phyloP scores from a whole-genome alignment of 2,329 filamentous ascomycete species.

The Botrytis elliptica region DNA sequence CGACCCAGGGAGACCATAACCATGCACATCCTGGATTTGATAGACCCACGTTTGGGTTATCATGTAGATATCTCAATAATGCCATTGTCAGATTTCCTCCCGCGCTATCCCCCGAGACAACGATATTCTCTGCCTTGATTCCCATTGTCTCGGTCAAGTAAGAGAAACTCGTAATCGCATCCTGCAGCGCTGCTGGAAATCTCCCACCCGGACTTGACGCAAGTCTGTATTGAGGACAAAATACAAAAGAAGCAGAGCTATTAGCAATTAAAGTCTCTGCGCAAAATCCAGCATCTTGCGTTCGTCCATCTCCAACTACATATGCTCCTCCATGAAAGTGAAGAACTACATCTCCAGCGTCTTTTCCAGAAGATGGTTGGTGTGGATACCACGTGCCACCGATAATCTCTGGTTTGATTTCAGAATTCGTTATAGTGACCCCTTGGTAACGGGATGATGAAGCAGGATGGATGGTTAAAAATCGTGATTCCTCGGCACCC shows the following conservation, averaged over 20 bases:
- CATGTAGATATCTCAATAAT: slow-evolving; percentile 47
- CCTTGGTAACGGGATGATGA: background rate
- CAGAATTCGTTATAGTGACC: background rate
- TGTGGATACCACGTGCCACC: slow-evolving; percentile 39
- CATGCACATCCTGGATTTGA: slow-evolving; percentile 41
- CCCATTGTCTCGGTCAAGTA: slow-evolving; percentile 43
- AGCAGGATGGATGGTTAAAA: background rate
- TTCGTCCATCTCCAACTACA: slow-evolving; percentile 46
- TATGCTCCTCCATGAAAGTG: slow-evolving; percentile 52
- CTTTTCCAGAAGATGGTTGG: background rate
- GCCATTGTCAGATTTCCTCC: slow-evolving; percentile 48
- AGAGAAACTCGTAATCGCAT: slow-evolving; percentile 47
- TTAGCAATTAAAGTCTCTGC: slow-evolving; percentile 41
- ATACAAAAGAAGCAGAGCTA: slow-evolving; percentile 42
- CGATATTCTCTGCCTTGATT: slow-evolving; percentile 44
- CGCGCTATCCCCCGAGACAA: slow-evolving; percentile 50
- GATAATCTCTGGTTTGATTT: slow-evolving; percentile 6
- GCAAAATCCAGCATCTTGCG: slow-evolving; percentile 38
- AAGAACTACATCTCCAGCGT: slow-evolving; percentile 40
- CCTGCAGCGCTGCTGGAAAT: slow-evolving; percentile 53
- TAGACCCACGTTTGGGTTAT: slow-evolving; percentile 40
- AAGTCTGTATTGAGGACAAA: slow-evolving; percentile 50
- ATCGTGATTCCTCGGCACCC: background rate
- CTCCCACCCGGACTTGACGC: slow-evolving; percentile 44
- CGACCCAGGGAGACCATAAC: slow-evolving; percentile 47